Base-by-base conservation (phyloP, 129 eudicot genomes). In the Artemisia argyi region DNA sequence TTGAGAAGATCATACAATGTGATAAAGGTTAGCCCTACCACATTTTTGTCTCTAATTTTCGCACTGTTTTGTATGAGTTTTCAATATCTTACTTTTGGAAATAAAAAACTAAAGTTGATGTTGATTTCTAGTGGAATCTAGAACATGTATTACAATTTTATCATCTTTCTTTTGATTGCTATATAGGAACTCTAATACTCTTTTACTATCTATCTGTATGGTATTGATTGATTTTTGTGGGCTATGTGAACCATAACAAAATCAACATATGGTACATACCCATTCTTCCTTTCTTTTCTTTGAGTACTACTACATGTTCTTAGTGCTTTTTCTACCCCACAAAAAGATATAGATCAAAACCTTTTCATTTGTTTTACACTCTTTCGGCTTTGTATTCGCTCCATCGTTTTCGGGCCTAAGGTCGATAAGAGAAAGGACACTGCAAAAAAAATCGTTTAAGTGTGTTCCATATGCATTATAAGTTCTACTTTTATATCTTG, bases 241-340 rank as follows among this genome's bases (percentile, higher is more conserved):
- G 73, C 65, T 70, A 24, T 66, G 75, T 83, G 78, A 77, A 64
- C 73, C 80, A 69, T 77, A 76, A 61, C 55, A 44, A 68, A 22
- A 68, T 63, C 83, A 72, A 72, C 74, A 16, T 59, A 73, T 52
- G 80, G 83, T 46, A 51, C 73, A 69, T 71, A 65, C 78, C 72
- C 73, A 73, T 68, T 76, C 53, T 46, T 66, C 68, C 54, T 61
- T 60, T 63, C 39, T 22, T 51, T 64, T 47, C 69, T 66, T 62
- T 47, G 74, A 63, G 15, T 71, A 71, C 69, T 63, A 71, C 73
- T 46, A 71, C 68, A 71, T 78, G 68, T 78, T 78, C 73, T 71
- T 74, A 81, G 88, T 87, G 86, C 76, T 73, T 59, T 78, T 73
- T 72, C 75, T 81, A 79, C 77, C 88, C 88, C 88, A 87, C 92